Percentiles rank a stretch among this genome's conserved stretches.
Evolutionary conservation across 1,284 basidiomycete species (phyloP).

Genomic region (Puccinia novopanici): DNA sequence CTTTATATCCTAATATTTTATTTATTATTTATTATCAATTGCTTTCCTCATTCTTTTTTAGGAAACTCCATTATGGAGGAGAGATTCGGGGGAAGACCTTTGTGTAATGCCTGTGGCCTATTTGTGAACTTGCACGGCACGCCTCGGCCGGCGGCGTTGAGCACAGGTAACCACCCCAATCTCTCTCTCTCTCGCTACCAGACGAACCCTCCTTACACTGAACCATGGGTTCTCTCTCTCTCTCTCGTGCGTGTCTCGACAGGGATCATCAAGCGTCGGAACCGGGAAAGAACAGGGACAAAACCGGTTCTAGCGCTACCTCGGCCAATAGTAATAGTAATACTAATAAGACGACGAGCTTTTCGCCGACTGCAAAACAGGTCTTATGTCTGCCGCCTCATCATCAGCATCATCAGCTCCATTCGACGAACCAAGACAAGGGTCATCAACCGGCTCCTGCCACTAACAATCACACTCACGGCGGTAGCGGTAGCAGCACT

Average conservation of each 20-base stretch:
- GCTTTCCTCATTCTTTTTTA: neutral
- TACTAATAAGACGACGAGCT: too few relatives aligned
- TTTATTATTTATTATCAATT: neutral
- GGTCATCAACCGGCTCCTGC: too few relatives aligned
- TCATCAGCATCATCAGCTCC: too few relatives aligned
- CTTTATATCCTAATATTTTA: neutral
- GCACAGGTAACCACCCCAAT: constrained; percentile 20
- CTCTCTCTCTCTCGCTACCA: too few relatives aligned
- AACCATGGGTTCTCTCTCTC: neutral
- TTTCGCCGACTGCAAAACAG: too few relatives aligned
- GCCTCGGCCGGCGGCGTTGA: constrained; percentile 28
- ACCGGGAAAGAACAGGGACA: constrained; percentile 44
- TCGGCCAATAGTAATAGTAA: neutral
- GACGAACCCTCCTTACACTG: neutral
- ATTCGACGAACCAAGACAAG: too few relatives aligned
- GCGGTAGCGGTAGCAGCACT: too few relatives aligned
- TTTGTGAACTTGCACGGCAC: constrained; percentile 45
- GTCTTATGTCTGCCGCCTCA: too few relatives aligned
- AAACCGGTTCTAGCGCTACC: neutral
- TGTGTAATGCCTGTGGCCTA: constrained; percentile 59
- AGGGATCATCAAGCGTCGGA: constrained; percentile 37
- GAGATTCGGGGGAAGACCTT: constrained; percentile 59
- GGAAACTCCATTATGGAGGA: constrained; percentile 59
- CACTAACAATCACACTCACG: too few relatives aligned
- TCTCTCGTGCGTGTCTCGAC: neutral